A percentile compares a stretch with the other conserved stretches of the same genome.
Evolutionary conservation across 1,284 basidiomycete genomes (phyloP).

Genomic region (Sparassis latifolia): DNA sequence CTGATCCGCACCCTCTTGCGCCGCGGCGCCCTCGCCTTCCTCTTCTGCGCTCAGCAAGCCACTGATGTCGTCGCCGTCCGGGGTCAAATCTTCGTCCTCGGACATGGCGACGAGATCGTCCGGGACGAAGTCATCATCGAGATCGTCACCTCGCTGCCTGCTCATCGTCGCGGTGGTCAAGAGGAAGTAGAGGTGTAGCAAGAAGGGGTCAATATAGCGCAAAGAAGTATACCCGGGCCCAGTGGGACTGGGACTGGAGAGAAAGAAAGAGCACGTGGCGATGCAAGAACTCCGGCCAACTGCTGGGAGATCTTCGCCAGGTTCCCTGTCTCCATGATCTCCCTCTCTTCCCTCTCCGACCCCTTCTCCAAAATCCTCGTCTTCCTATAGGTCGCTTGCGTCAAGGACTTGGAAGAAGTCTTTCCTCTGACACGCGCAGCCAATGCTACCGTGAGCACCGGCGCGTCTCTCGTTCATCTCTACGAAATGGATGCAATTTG

Average conservation of each 20-base stretch:
- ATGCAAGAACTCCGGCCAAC: background rate
- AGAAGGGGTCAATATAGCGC: background rate
- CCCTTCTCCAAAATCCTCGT: too few relatives aligned
- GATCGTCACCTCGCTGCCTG: constrained; percentile 58
- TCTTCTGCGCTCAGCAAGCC: constrained; percentile 41
- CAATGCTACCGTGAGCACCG: too few relatives aligned
- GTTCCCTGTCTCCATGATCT: too few relatives aligned
- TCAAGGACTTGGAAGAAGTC: too few relatives aligned
- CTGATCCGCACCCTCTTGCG: constrained; percentile 14
- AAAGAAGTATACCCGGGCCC: background rate
- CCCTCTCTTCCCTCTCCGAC: too few relatives aligned
- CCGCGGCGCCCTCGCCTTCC: constrained; percentile 28
- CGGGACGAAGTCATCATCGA: constrained; percentile 73
- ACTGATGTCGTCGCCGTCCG: constrained; percentile 33
- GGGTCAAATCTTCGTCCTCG: constrained; percentile 43
- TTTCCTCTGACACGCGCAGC: too few relatives aligned
- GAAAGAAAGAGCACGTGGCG: background rate
- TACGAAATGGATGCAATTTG: too few relatives aligned
- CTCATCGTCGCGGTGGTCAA: constrained; percentile 10
- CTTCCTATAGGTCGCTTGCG: too few relatives aligned
- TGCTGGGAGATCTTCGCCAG: too few relatives aligned
- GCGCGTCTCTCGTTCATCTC: too few relatives aligned
- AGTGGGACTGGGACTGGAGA: background rate
- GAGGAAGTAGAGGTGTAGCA: too few relatives aligned
- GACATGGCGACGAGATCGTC: constrained; percentile 64